These are phyloP conservation scores for Lactarius akahatsu DNA, from an alignment of 768 basidiomycete species.

Conservation along the genomic window DNA sequence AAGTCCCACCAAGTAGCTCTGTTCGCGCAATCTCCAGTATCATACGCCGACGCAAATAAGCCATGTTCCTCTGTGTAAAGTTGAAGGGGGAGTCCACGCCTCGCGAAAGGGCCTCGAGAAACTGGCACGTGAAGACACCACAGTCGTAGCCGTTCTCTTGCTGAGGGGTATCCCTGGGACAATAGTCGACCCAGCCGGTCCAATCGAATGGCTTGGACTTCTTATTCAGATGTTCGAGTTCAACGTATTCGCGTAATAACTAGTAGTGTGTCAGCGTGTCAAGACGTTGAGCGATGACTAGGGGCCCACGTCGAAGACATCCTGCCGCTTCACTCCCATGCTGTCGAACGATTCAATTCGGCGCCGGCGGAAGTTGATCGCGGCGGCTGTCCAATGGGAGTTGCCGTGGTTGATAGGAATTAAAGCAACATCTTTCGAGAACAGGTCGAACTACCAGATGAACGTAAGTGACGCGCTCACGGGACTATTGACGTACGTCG, in stretches of 20 bases:
- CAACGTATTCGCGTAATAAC: conserved; percentile 73
- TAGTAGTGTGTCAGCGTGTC: conserved; percentile 34
- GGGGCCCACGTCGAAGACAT: conserved; percentile 64
- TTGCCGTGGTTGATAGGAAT: conserved; percentile 90
- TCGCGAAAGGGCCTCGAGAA: conserved; percentile 76
- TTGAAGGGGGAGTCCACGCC: conserved; percentile 69
- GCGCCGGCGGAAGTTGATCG: conserved; percentile 86
- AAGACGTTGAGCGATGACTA: neutral
- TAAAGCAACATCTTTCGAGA: conserved; percentile 81
- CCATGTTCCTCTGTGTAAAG: conserved; percentile 82
- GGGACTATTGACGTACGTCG: conserved; percentile 22
- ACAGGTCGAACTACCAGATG: conserved; percentile 73
- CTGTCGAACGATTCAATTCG: conserved; percentile 97
- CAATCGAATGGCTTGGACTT: conserved; percentile 86
- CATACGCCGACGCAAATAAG: conserved; percentile 82
- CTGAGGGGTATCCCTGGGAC: conserved; percentile 72
- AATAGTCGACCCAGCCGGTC: conserved; percentile 74
- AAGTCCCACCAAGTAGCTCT: conserved; percentile 54
- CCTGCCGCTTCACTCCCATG: conserved; percentile 61
- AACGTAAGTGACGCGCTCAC: conserved; percentile 13
- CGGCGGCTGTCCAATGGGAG: conserved; percentile 91
- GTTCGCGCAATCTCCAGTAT: conserved; percentile 83
- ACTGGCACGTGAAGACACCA: conserved; percentile 94
- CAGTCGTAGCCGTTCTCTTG: conserved; percentile 96
- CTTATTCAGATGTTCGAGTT: conserved; percentile 83